A percentile compares a stretch with the other conserved stretches of the same genome.
These are phyloP conservation scores for Sporothrix brunneoviolacea DNA, from an alignment of 2,329 filamentous ascomycete genomes.

Conservation along the genomic window DNA sequence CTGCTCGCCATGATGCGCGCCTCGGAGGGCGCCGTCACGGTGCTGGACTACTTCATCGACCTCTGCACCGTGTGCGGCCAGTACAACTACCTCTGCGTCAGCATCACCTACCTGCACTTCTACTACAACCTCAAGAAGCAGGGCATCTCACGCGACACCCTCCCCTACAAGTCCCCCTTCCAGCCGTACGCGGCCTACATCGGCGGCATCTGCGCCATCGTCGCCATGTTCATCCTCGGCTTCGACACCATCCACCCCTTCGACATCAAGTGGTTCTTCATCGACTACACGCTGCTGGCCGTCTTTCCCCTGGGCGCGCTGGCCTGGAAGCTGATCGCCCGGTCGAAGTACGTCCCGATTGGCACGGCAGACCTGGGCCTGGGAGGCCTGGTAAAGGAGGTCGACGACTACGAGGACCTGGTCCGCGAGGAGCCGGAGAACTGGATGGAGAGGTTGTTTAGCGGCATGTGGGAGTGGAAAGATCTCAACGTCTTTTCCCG, in stretches of 20 bases:
- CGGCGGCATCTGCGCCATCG: constrained; percentile 6
- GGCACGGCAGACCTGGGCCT: constrained; percentile 19
- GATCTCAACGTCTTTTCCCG: too few species aligned
- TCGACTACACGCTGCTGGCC: constrained; percentile 51
- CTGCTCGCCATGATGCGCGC: too few species aligned
- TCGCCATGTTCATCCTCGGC: constrained; percentile 35
- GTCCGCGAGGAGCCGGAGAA: too few species aligned
- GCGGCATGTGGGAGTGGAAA: too few species aligned
- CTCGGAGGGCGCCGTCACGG: neutral
- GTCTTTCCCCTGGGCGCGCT: constrained; percentile 46
- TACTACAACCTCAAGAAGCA: constrained; percentile 30
- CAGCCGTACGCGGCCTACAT: constrained; percentile 33
- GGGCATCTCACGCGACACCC: constrained; percentile 24
- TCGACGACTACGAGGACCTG: constrained; percentile 38
- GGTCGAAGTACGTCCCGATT: constrained; percentile 36
- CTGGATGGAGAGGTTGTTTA: too few species aligned
- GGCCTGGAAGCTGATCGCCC: constrained; percentile 57
- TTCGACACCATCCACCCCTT: constrained; percentile 45
- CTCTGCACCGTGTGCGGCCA: constrained; percentile 17
- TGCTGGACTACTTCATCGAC: constrained; percentile 12
- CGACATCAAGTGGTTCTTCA: constrained; percentile 39
- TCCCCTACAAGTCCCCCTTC: constrained; percentile 31
- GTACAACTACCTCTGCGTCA: constrained; percentile 34
- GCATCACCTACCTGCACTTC: constrained; percentile 32
- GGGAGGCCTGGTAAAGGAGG: constrained; percentile 21